Evolutionary conservation across 108 stramenopile species (phyloP).

Genomic region (Skeletonema marinoi): DNA sequence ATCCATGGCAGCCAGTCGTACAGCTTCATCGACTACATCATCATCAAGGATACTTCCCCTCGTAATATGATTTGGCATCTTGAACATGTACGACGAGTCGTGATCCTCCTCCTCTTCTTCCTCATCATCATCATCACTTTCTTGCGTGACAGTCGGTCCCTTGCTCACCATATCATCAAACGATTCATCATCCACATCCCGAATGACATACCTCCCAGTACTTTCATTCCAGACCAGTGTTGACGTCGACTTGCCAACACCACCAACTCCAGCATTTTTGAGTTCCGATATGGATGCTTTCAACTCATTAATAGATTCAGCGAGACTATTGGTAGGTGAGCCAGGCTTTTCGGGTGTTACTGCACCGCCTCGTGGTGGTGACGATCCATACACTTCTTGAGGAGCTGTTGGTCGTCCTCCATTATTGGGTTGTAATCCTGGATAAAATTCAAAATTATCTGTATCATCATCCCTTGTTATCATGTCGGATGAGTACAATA

Average conservation of each 20-base stretch:
- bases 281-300: slow-evolving; percentile 42
- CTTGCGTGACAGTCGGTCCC: background rate
- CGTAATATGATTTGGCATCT: slow-evolving; percentile 1
- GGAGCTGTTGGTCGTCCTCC: background rate
- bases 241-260: slow-evolving; percentile 25
- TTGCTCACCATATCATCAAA: slow-evolving; percentile 28
- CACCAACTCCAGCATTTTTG: slow-evolving; percentile 37
- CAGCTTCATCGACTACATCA: slow-evolving; percentile 40
- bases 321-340: slow-evolving; percentile 1
- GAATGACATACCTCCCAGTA: slow-evolving; percentile 36
- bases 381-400: background rate
- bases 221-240: slow-evolving; percentile 40
- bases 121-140: background rate
- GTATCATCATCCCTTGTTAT: background rate
- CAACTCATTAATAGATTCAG: slow-evolving; percentile 15
- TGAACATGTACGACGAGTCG: background rate
- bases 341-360: background rate
- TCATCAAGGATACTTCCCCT: slow-evolving; percentile 30
- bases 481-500: background rate
- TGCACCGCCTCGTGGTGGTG: background rate
- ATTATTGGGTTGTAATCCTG: background rate
- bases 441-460: background rate
- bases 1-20: slow-evolving; percentile 30
- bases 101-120: background rate
- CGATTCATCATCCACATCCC: slow-evolving; percentile 35